A percentile compares a stretch with the other conserved stretches of the same genome.
Evolutionary conservation across 768 basidiomycete species (phyloP).

Genomic region (Lactarius hatsudake): DNA sequence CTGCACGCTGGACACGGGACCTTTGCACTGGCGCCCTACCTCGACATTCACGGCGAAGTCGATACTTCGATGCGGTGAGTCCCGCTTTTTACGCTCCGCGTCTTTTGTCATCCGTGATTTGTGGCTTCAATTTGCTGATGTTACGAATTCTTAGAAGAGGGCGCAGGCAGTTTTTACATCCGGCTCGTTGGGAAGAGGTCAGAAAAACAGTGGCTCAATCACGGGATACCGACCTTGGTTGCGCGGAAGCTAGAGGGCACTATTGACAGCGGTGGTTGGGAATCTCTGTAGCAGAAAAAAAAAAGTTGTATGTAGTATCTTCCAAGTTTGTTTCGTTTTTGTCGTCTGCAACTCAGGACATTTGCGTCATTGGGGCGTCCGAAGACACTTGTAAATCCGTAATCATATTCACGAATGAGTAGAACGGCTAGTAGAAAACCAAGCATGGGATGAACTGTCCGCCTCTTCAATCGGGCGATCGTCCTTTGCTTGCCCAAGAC

Average conservation of each 20-base stretch:
- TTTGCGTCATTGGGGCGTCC: slow-evolving; percentile 11
- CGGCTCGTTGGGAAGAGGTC: slow-evolving; percentile 85
- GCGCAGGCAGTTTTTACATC: slow-evolving; percentile 83
- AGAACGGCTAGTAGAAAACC: slow-evolving; percentile 15
- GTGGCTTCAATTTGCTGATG: slow-evolving; percentile 7
- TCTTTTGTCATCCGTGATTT: background rate
- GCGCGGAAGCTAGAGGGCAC: slow-evolving; percentile 86
- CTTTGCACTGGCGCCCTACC: slow-evolving; percentile 84
- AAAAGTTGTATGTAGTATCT: background rate
- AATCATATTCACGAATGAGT: background rate
- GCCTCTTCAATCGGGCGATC: slow-evolving; percentile 29
- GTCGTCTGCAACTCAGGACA: slow-evolving; percentile 15
- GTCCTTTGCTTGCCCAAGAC: slow-evolving; percentile 34
- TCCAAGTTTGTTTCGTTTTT: background rate
- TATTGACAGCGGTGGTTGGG: slow-evolving; percentile 93
- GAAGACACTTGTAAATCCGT: slow-evolving; percentile 7
- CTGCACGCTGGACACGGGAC: slow-evolving; percentile 88
- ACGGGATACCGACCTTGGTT: slow-evolving; percentile 85
- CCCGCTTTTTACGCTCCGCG: background rate
- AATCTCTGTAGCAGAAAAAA: slow-evolving; percentile 54
- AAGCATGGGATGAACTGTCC: slow-evolving; percentile 5
- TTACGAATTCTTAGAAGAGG: slow-evolving; percentile 57
- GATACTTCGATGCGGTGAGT: slow-evolving; percentile 87
- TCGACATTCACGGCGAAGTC: slow-evolving; percentile 92
- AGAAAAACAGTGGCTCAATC: slow-evolving; percentile 87